phyloP scores from a whole-genome alignment of 2,329 filamentous ascomycete genomes.

The Diaporthe humulicola region DNA sequence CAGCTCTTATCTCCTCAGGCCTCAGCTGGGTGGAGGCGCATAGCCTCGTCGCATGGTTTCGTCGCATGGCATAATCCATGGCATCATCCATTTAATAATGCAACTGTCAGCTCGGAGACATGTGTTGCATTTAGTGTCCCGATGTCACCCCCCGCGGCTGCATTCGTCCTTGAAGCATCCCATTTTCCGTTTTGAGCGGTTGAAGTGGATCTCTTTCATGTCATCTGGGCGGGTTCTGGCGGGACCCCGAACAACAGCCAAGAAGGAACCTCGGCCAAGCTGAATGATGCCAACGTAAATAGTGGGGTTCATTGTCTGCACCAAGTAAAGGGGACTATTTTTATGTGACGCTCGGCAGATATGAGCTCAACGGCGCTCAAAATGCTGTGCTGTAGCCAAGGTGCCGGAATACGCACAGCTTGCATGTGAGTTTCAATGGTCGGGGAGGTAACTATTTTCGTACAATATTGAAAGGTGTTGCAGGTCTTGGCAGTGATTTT shows the following conservation, averaged over 20 bases:
- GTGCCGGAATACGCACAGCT: not conserved
- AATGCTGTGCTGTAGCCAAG: not conserved
- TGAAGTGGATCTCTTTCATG: not conserved
- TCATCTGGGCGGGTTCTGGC: not conserved
- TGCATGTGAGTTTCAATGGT: not conserved
- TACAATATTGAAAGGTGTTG: not conserved
- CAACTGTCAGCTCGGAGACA: not conserved
- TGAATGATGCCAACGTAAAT: not conserved
- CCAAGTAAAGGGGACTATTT: not conserved
- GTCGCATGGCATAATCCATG: slow-evolving; percentile 17
- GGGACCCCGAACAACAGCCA: not conserved
- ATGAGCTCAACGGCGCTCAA: not conserved
- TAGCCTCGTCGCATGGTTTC: not conserved
- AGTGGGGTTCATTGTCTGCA: not conserved
- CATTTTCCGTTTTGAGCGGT: not conserved
- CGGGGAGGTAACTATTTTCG: not conserved
- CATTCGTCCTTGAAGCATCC: not conserved
- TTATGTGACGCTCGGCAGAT: not conserved
- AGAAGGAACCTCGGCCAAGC: slow-evolving; percentile 4
- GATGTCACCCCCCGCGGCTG: slow-evolving; percentile 14
- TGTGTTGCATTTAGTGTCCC: slow-evolving; percentile 13
- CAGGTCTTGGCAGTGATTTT: too few relatives aligned
- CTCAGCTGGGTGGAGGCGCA: not conserved
- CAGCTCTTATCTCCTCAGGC: not conserved
- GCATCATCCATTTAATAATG: slow-evolving; percentile 9